Evolutionary conservation across 768 basidiomycete genomes (phyloP).

Genomic region (Tricholomella constricta): DNA sequence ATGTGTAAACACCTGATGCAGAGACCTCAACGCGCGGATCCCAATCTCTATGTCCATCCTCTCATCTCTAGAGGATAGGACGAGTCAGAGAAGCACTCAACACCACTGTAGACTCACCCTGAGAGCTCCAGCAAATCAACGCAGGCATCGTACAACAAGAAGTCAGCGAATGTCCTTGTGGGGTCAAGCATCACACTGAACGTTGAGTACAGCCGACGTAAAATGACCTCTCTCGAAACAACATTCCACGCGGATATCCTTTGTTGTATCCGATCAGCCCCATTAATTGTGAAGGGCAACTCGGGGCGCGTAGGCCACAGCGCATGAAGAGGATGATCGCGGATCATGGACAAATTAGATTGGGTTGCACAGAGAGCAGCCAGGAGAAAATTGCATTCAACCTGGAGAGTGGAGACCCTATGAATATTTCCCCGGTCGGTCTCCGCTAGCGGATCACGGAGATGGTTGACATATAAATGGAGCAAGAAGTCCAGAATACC

Average conservation of each 20-base stretch:
- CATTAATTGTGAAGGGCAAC: neutral
- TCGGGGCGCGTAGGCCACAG: conserved; percentile 9
- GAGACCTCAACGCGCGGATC: neutral
- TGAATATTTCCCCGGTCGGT: conserved; percentile 5
- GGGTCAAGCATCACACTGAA: conserved; percentile 5
- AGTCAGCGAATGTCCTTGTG: conserved; percentile 4
- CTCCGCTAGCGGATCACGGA: conserved; percentile 6
- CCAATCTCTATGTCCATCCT: conserved; percentile 1
- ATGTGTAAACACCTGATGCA: neutral
- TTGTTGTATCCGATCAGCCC: neutral
- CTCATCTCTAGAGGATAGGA: conserved; percentile 2
- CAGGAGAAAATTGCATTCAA: conserved; percentile 2
- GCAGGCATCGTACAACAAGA: conserved; percentile 10
- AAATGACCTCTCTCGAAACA: neutral
- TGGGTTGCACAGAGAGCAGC: neutral
- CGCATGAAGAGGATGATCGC: conserved; percentile 4
- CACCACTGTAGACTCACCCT: conserved; percentile 6
- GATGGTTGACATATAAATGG: conserved; percentile 8
- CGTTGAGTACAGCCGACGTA: conserved; percentile 2
- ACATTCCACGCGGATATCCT: conserved; percentile 1
- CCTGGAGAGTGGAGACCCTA: conserved; percentile 2
- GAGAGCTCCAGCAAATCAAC: conserved; percentile 10
- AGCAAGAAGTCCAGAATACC: conserved; percentile 13
- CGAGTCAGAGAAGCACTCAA: no score
- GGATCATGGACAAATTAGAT: neutral